Percentiles rank a stretch among this genome's conserved stretches.
Evolutionary conservation across 208 protist species (phyloP).

Genomic region (Phytomonas sp.): DNA sequence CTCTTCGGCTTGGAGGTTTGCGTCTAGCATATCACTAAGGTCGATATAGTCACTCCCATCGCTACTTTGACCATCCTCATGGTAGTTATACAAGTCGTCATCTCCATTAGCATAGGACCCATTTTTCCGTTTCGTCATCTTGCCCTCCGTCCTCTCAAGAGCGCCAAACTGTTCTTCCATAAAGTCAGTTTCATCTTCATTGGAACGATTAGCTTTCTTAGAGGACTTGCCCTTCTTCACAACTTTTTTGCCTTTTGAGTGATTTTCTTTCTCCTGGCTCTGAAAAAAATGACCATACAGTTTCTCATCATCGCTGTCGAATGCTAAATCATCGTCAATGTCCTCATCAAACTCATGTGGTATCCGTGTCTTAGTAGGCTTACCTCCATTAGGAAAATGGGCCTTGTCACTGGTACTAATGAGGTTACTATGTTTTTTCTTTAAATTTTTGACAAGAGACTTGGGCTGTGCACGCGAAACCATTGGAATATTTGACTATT

Average conservation of each 20-base stretch:
- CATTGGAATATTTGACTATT: background rate
- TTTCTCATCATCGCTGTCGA: conserved; percentile 86
- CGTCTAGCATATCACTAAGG: conserved; percentile 80
- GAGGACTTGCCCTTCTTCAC: conserved; percentile 5
- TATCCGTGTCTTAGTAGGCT: conserved; percentile 76
- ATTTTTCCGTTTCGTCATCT: background rate
- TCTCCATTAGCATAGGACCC: conserved; percentile 18
- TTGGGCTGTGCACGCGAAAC: conserved; percentile 3
- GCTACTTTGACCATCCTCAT: conserved; percentile 41
- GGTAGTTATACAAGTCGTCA: conserved; percentile 44
- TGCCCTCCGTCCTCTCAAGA: conserved; percentile 27
- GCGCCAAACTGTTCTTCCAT: conserved; percentile 34
- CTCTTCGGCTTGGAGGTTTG: conserved; percentile 20
- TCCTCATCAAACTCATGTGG: conserved; percentile 82
- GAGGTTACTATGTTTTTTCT: conserved; percentile 12
- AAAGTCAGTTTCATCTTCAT: conserved; percentile 42
- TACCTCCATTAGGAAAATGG: conserved; percentile 21
- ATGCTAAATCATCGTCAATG: conserved; percentile 87
- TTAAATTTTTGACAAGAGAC: background rate
- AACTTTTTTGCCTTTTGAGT: conserved; percentile 22
- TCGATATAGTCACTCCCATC: conserved; percentile 74
- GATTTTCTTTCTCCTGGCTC: conserved; percentile 6
- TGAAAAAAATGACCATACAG: conserved; percentile 81
- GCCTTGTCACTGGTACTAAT: conserved; percentile 43
- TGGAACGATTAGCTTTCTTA: background rate